Evolutionary conservation across 805 yeast genomes (phyloP), one percentile per base, ranked within the genome.

Genomic region (Candida pseudoglaebosa): DNA sequence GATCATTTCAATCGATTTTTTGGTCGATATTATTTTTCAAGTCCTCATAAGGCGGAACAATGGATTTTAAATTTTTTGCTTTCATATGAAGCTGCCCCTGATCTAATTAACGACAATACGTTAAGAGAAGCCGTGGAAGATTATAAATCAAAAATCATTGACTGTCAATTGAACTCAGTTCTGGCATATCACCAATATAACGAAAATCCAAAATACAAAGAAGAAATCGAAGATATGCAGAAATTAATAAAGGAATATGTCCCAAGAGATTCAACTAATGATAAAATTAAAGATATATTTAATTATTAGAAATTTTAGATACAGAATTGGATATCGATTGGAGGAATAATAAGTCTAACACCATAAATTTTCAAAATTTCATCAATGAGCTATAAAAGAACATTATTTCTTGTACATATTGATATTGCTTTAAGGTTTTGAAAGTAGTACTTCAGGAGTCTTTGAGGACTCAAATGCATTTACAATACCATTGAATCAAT

Each of bases 1-100:
- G 36, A 33, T 22, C 36, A 33, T 22, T 33, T 33, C 28, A 19
- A 33, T 15, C 16, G 36, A n/a, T 33, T 33, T 15, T 33, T 33
- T n/a, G 36, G 36, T 4, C 8, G 22, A 16, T 33, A 20, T 21
- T 33, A 33, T 13, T 33, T 22, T 8, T 6, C 28, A 14, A 33
- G 29, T 22, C 36, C 36, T 5, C 7, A 14, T 4, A 13, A 5
- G 15, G 28, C 36, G 5, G 36, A 33, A 14, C 22, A 33, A 21
- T 33, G 36, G 36, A 6, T 33, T 9, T 6, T 33, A 4, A 33
- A 33, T 13, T 22, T 33, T n/a, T 22, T 33, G 18, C 22, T 33
- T 13, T 28, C 36, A 5, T 33, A 21, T 15, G 36, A 33, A 14
- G 36, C 36, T 3, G 6, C 14, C 7, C 38, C 32, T 5, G 20